Conservation (phyloP, 2,329 filamentous ascomycete species). For the Teratosphaeria gauchensis region DNA sequence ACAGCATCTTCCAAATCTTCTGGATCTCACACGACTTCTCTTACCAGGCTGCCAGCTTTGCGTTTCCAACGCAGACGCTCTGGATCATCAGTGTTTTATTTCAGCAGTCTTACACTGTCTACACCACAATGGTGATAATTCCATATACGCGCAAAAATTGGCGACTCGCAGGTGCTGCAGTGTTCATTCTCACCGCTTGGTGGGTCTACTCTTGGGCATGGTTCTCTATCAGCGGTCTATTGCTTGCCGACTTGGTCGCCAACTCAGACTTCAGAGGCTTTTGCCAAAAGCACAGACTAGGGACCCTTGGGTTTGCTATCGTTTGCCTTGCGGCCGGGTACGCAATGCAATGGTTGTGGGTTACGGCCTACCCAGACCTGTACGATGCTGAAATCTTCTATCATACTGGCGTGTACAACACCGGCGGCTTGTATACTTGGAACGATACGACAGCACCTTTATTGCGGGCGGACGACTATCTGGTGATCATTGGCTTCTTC, state of each 20-base stretch:
- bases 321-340: conserved; percentile 27
- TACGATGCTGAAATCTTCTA: conserved; percentile 29
- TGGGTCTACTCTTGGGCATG: conserved; percentile 41
- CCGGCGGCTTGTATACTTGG: conserved; percentile 27
- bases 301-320: conserved; percentile 27
- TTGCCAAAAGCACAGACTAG: conserved; percentile 14
- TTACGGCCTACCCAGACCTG: conserved; percentile 29
- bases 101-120: conserved; percentile 39
- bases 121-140: conserved; percentile 38
- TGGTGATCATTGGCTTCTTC: conserved; percentile 34
- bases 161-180: conserved; percentile 30
- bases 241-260: conserved; percentile 32
- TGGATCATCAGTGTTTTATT: conserved; percentile 36
- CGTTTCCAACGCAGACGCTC: conserved; percentile 35
- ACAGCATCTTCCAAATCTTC: conserved; percentile 38
- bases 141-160: conserved; percentile 33
- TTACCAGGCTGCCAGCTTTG: conserved; percentile 29
- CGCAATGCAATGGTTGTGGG: conserved; percentile 35
- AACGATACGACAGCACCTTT: conserved; percentile 27
- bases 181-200: conserved; percentile 36
- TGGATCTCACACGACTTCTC: conserved; percentile 32
- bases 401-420: conserved; percentile 34
- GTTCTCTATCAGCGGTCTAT: conserved; percentile 35
- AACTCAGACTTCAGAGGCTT: conserved; percentile 32
- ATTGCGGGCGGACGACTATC: conserved; percentile 35